phyloP scores from a whole-genome alignment of 2,329 filamentous ascomycete genomes.

The Aspergillus pseudoglaucus region DNA sequence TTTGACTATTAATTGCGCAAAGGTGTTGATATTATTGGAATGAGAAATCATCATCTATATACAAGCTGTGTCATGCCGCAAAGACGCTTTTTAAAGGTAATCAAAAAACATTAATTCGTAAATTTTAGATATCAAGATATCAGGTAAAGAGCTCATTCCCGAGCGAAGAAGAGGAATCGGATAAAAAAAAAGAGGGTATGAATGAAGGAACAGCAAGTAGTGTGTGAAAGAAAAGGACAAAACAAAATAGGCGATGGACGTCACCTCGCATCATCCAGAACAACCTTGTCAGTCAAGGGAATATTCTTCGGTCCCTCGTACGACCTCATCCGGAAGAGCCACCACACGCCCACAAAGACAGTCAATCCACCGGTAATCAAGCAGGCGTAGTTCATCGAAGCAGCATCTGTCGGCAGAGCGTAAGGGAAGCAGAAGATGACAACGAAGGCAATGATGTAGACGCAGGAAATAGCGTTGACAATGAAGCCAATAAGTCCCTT shows the following conservation, averaged over 20 bases:
- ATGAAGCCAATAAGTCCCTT: constrained; percentile 43
- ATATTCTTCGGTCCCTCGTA: constrained; percentile 34
- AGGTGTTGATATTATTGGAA: not conserved
- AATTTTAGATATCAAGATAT: not conserved
- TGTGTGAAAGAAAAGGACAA: not conserved
- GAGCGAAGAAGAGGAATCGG: not conserved
- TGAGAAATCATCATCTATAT: not conserved
- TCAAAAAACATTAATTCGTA: not conserved
- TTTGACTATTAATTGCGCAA: too few relatives aligned
- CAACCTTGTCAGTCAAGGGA: constrained; percentile 26
- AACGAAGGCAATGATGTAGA: constrained; percentile 51
- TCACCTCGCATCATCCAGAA: constrained; percentile 26
- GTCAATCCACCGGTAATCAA: constrained; percentile 49
- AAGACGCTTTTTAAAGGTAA: not conserved
- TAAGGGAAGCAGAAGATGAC: constrained; percentile 57
- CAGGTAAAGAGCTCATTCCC: not conserved
- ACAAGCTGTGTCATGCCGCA: not conserved
- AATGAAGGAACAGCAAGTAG: not conserved
- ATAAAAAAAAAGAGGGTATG: not conserved
- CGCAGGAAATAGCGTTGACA: constrained; percentile 46
- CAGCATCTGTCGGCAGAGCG: constrained; percentile 38
- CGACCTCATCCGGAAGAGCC: constrained; percentile 26
- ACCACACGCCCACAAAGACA: constrained; percentile 45
- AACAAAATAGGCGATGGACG: constrained; percentile 5
- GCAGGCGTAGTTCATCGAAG: constrained; percentile 50